Percentiles rank a stretch among this genome's conserved stretches.
Evolutionary conservation across 768 basidiomycete genomes (phyloP).

Genomic region (Pleurotus ostreatus): DNA sequence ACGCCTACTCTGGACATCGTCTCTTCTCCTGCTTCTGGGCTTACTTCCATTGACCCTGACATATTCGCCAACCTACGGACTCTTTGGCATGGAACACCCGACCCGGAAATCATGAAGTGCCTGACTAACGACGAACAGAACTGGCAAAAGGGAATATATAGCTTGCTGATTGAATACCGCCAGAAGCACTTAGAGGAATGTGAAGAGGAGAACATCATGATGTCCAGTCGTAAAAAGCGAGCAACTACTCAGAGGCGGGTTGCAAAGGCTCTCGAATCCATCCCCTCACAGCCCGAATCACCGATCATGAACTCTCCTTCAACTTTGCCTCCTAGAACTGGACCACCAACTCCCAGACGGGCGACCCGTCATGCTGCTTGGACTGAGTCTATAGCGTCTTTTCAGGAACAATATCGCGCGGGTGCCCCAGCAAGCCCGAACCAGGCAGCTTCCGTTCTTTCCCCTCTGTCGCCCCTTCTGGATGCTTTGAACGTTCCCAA

Average conservation of each 20-base stretch:
- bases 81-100: constrained; percentile 82
- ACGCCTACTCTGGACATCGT: constrained; percentile 65
- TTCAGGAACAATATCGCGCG: not conserved
- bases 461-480: constrained; percentile 23
- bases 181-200: constrained; percentile 68
- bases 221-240: constrained; percentile 27
- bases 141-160: constrained; percentile 97
- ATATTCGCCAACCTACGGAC: constrained; percentile 88
- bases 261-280: constrained; percentile 7
- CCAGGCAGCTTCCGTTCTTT: constrained; percentile 18
- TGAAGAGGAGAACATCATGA: constrained; percentile 61
- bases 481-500: constrained; percentile 31
- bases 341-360: constrained; percentile 59
- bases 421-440: not conserved
- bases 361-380: constrained; percentile 30
- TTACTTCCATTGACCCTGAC: constrained; percentile 76
- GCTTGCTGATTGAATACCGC: constrained; percentile 83
- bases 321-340: constrained; percentile 48
- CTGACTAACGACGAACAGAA: constrained; percentile 67
- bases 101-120: constrained; percentile 67
- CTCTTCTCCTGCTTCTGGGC: constrained; percentile 59
- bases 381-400: constrained; percentile 1
- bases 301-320: constrained; percentile 26
- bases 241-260: constrained; percentile 28
- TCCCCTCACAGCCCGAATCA: not conserved